Conservation (phyloP, 768 basidiomycete genomes). For the Solioccasus polychromus region DNA sequence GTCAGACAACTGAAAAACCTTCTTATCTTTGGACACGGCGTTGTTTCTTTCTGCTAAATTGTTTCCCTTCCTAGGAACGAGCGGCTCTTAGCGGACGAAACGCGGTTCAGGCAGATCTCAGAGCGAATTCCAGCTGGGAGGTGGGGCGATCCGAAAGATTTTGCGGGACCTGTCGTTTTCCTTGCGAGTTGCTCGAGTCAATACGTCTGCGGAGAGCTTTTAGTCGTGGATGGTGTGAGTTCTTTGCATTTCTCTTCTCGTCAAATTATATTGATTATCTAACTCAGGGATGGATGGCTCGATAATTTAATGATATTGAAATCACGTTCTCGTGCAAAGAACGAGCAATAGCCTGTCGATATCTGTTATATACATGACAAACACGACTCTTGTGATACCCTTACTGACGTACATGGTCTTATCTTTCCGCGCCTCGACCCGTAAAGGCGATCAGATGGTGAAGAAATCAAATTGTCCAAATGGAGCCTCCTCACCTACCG, state of each 20-base stretch:
- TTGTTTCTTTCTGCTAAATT: slow-evolving; percentile 10
- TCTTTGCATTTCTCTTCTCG: slow-evolving; percentile 3
- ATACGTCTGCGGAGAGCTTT: slow-evolving; percentile 66
- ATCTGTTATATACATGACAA: slow-evolving; percentile 1
- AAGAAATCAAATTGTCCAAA: slow-evolving; percentile 8
- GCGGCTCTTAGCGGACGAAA: slow-evolving; percentile 58
- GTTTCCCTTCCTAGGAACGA: slow-evolving; percentile 50
- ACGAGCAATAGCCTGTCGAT: background rate
- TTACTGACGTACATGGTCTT: slow-evolving; percentile 19
- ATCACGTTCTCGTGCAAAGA: slow-evolving; percentile 2
- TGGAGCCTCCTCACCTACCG: slow-evolving; percentile 1
- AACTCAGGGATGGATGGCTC: slow-evolving; percentile 61
- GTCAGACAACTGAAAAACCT: background rate
- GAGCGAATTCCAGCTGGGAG: slow-evolving; percentile 68
- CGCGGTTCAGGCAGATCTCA: slow-evolving; percentile 61
- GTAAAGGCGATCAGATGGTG: slow-evolving; percentile 5
- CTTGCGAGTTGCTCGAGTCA: slow-evolving; percentile 62
- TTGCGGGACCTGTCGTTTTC: slow-evolving; percentile 65
- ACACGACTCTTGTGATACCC: background rate
- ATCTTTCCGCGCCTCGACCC: slow-evolving; percentile 1
- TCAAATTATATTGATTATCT: slow-evolving; percentile 2
- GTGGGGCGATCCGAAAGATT: slow-evolving; percentile 66
- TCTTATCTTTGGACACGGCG: slow-evolving; percentile 5
- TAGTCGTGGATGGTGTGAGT: slow-evolving; percentile 69
- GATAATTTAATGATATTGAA: slow-evolving; percentile 23